A percentile compares a stretch with the other conserved stretches of the same genome.
Conservation (phyloP, 2,329 filamentous ascomycete species). For the Cadophora sp. region DNA sequence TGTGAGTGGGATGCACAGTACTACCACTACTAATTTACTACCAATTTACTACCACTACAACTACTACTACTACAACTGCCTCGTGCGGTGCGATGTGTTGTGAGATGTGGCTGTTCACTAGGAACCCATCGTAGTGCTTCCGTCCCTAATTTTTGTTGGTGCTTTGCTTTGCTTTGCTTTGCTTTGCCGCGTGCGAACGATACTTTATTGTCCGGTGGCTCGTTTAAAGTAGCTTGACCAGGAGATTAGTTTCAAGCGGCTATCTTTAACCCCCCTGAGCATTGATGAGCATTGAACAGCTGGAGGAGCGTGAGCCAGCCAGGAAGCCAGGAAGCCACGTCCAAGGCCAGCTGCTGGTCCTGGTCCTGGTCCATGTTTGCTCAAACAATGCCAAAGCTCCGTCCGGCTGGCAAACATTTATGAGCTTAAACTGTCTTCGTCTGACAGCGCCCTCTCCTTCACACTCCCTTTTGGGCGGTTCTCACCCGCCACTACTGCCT, state of each 20-base stretch:
- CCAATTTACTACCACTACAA: too few species aligned
- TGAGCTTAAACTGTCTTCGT: conserved; percentile 19
- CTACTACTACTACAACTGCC: too few species aligned
- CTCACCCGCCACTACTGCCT: conserved; percentile 15
- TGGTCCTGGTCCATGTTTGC: conserved; percentile 8
- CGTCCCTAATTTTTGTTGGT: neutral
- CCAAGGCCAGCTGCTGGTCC: neutral
- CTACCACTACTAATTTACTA: too few species aligned
- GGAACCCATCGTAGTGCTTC: too few species aligned
- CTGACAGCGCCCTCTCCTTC: neutral
- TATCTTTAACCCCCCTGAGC: conserved; percentile 3
- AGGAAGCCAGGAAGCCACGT: too few species aligned
- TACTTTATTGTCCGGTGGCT: conserved; percentile 3
- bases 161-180: too few species aligned
- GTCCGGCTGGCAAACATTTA: conserved; percentile 13
- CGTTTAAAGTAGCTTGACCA: conserved; percentile 5
- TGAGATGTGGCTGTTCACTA: neutral
- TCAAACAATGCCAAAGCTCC: conserved; percentile 18
- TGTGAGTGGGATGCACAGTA: neutral
- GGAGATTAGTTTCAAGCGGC: conserved; percentile 18
- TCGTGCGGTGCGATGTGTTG: neutral
- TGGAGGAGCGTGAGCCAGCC: conserved; percentile 16
- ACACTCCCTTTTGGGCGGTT: conserved; percentile 5
- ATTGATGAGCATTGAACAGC: conserved; percentile 13
- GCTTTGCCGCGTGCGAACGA: conserved; percentile 8